phyloP scores from a whole-genome alignment of 257 asterid species.

The Gardenia jasminoides region DNA sequence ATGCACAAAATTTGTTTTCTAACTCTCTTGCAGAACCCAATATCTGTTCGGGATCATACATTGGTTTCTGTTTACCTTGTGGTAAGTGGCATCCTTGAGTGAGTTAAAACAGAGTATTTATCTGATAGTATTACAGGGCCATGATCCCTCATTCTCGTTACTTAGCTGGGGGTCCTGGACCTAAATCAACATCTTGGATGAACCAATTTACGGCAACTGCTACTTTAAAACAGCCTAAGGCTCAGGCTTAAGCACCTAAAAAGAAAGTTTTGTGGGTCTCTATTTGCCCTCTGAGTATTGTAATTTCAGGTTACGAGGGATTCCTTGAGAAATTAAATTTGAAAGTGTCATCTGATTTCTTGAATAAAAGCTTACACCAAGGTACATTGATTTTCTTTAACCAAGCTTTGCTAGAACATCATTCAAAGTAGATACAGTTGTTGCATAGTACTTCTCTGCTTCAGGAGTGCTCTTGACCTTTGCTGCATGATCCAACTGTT shows the following conservation, averaged over 20 bases:
- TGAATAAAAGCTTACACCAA: constrained; percentile 27
- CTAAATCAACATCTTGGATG: background rate
- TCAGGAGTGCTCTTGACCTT: constrained; percentile 70
- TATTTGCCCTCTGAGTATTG: background rate
- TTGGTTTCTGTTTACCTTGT: background rate
- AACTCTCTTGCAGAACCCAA: too few species aligned
- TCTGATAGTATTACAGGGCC: background rate
- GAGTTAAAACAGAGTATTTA: background rate
- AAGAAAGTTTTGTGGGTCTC: background rate
- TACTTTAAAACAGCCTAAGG: background rate
- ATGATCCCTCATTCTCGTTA: background rate
- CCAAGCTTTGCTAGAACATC: constrained; percentile 78
- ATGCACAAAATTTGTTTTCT: too few species aligned
- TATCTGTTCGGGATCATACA: too few species aligned
- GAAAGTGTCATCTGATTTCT: constrained; percentile 24
- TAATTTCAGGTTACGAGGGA: too few species aligned
- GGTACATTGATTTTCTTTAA: constrained; percentile 37
- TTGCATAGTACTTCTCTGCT: constrained; percentile 83
- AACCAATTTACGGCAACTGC: background rate
- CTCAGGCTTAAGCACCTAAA: background rate
- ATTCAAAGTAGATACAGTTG: constrained; percentile 61
- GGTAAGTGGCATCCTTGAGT: background rate
- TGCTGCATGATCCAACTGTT: constrained; percentile 86
- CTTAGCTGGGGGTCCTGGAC: background rate
- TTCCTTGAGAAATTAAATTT: constrained; percentile 19